Percentiles rank a stretch among this genome's conserved stretches.
Evolutionary conservation across 2,329 filamentous ascomycete species (phyloP).

Genomic region (Pseudogymnoascus sp.): DNA sequence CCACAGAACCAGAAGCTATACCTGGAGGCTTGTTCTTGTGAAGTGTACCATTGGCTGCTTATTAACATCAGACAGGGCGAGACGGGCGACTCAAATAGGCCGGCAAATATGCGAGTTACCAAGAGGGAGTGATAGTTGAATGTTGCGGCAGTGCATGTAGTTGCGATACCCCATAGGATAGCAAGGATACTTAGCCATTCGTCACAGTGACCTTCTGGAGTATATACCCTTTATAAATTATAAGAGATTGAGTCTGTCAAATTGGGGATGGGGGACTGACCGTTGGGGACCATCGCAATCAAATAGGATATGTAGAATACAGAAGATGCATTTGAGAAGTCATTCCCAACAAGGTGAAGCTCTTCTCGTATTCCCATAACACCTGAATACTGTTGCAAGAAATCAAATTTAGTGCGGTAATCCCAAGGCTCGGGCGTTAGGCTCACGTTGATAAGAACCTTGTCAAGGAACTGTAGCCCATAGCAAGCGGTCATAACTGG

Average conservation of each 20-base stretch:
- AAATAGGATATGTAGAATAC: slow-evolving; percentile 57
- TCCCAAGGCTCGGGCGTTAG: background rate
- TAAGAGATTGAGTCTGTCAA: background rate
- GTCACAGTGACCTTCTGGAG: slow-evolving; percentile 54
- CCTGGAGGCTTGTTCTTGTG: slow-evolving; percentile 49
- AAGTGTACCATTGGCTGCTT: slow-evolving; percentile 52
- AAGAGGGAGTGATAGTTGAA: slow-evolving; percentile 47
- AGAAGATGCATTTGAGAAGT: slow-evolving; percentile 57
- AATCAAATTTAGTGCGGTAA: background rate
- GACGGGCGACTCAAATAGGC: slow-evolving; percentile 54
- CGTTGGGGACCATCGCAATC: slow-evolving; percentile 53
- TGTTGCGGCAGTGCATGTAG: slow-evolving; percentile 46
- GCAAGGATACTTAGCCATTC: slow-evolving; percentile 54
- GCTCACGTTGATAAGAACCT: slow-evolving; percentile 54
- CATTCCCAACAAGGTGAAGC: slow-evolving; percentile 47
- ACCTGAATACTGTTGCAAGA: slow-evolving; percentile 48
- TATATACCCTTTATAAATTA: slow-evolving; percentile 39
- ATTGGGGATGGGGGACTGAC: slow-evolving; percentile 30
- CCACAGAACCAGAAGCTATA: slow-evolving; percentile 57
- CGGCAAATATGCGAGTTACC: slow-evolving; percentile 49
- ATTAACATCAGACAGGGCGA: slow-evolving; percentile 54
- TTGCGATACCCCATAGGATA: slow-evolving; percentile 50
- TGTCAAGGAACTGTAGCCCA: slow-evolving; percentile 58
- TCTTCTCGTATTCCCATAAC: slow-evolving; percentile 57
- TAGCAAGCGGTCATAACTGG: slow-evolving; percentile 56